phyloP scores from a whole-genome alignment of 2,329 filamentous ascomycete genomes.

The Dothideomycetes sp. region DNA sequence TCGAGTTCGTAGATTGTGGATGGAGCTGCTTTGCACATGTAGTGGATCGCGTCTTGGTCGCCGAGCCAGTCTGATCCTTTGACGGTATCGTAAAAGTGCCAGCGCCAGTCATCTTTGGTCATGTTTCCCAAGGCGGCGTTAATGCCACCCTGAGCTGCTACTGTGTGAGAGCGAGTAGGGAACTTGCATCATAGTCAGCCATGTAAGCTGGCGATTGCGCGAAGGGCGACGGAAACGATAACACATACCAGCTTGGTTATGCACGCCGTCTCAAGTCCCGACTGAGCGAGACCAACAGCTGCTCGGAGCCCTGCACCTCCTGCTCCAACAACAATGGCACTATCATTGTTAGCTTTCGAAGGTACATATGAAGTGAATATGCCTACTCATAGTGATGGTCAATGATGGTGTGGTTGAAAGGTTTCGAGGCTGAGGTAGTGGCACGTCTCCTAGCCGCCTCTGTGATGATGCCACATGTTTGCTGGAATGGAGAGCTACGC shows the following conservation, averaged over 20 bases:
- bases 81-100: constrained; percentile 51
- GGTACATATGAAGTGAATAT: neutral
- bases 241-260: constrained; percentile 41
- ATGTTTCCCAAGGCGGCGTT: constrained; percentile 48
- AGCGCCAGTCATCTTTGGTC: constrained; percentile 46
- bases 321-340: constrained; percentile 36
- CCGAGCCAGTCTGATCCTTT: constrained; percentile 48
- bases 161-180: constrained; percentile 52
- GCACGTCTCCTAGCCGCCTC: constrained; percentile 11
- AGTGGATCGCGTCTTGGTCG: constrained; percentile 49
- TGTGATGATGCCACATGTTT: neutral
- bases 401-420: constrained; percentile 71
- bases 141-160: constrained; percentile 57
- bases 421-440: constrained; percentile 14
- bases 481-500: neutral
- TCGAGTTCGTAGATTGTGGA: constrained; percentile 45
- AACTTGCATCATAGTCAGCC: neutral
- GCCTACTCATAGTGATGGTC: constrained; percentile 83
- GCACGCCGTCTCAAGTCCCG: constrained; percentile 54
- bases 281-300: constrained; percentile 52
- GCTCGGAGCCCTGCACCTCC: constrained; percentile 54
- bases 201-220: neutral
- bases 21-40: constrained; percentile 47
- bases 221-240: neutral
- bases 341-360: neutral